These are phyloP conservation scores for Lactarius evosmus DNA, from an alignment of 768 basidiomycete species.

Conservation along the genomic window DNA sequence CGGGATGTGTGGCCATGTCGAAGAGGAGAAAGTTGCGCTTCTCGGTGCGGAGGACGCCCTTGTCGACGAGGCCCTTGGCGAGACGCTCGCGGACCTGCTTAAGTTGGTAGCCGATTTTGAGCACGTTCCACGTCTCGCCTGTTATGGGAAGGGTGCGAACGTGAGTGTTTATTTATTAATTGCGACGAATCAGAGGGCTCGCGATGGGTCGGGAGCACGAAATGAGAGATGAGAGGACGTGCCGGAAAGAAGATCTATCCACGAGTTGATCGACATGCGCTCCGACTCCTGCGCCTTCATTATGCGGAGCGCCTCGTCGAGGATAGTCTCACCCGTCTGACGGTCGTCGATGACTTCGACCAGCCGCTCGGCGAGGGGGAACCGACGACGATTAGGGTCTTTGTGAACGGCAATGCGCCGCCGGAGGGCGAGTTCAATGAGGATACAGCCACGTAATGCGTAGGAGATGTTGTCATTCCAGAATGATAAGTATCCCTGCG, in stretches of 20 bases:
- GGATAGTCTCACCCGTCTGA: slow-evolving; percentile 92
- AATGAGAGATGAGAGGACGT: slow-evolving; percentile 34
- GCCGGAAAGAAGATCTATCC: slow-evolving; percentile 96
- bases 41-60: slow-evolving; percentile 97
- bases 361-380: slow-evolving; percentile 74
- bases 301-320: slow-evolving; percentile 95
- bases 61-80: slow-evolving; percentile 96
- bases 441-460: slow-evolving; percentile 95
- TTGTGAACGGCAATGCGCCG: slow-evolving; percentile 87
- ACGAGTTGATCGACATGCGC: slow-evolving; percentile 79
- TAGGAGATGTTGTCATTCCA: slow-evolving; percentile 99
- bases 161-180: not conserved
- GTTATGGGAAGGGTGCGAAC: slow-evolving; percentile 13
- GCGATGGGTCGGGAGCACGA: not conserved
- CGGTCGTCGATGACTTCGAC: slow-evolving; percentile 91
- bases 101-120: slow-evolving; percentile 99
- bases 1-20: slow-evolving; percentile 99
- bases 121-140: slow-evolving; percentile 99
- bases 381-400: slow-evolving; percentile 73
- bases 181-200: not conserved
- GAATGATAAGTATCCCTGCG: slow-evolving; percentile 89
- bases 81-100: slow-evolving; percentile 98
- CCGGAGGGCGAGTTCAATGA: slow-evolving; percentile 95
- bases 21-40: slow-evolving; percentile 98
- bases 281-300: slow-evolving; percentile 80